phyloP scores from a whole-genome alignment of 805 yeast species.

The Lipomyces yamadae region DNA sequence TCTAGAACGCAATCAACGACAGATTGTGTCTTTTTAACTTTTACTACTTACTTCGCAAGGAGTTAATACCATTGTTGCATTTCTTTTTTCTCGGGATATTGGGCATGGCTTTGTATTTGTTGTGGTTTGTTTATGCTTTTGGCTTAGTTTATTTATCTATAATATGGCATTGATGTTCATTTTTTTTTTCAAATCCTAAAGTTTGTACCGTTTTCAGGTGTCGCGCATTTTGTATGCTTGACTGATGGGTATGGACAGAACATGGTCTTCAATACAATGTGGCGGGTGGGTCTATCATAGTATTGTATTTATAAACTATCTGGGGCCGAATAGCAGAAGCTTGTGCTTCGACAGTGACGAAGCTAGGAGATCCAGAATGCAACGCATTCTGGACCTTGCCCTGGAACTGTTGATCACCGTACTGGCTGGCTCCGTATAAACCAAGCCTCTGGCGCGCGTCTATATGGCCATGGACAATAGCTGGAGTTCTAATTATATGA shows the following conservation, averaged over 20 bases:
- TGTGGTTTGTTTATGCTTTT: background rate
- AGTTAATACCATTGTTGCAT: slow-evolving; percentile 13
- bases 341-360: no score
- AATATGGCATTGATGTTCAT: background rate
- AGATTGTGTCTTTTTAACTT: background rate
- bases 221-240: background rate
- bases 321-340: no score
- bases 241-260: background rate
- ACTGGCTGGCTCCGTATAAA: no score
- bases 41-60: background rate
- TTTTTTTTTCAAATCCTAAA: background rate
- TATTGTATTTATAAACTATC: no score
- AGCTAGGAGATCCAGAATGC: no score
- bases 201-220: background rate
- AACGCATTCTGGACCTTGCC: no score
- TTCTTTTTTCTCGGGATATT: slow-evolving; percentile 4
- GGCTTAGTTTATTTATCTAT: background rate
- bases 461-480: no score
- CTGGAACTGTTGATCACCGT: no score
- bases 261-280: background rate
- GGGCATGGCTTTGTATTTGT: slow-evolving; percentile 2
- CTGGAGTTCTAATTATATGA: no score
- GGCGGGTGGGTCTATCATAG: background rate
- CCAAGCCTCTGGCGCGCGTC: no score
- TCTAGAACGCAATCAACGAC: background rate